Evolutionary conservation across 208 protist species (phyloP), one percentile per base, ranked within the genome.

Genomic region (Acanthamoeba triangularis): DNA sequence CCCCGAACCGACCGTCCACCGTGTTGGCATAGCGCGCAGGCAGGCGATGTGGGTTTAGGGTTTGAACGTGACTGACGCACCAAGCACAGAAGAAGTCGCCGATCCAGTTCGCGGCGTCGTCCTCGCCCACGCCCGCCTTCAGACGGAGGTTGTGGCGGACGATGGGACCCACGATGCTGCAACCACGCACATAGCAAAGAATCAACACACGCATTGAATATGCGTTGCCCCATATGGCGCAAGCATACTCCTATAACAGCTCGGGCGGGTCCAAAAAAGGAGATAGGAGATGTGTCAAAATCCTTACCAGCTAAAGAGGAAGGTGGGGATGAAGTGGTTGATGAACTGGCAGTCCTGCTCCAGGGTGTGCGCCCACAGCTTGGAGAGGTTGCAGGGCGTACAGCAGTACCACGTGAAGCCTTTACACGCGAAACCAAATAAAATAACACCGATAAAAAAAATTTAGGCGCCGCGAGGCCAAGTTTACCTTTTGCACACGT

Each of bases 121-220:
- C 78, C 37, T 4, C 4, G 49, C 78, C 78, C 3, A 87, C 78
- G 7, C 20, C 20, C 28, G 78, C 78, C 7, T 6, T 10, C 3
- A 87, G 78, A 18, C 78, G 78, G 44, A 87, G 47, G 78, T 87
- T 87, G 78, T 87, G 78, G 30, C 78, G 78, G 5, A 87, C 78
- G 47, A 87, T 61, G 33, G 49, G 47, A 1, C 28, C 11, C 78
- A 87, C 78, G 30, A 52, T n/a, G 78, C 78, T 87, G 47, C n/a
- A n/a, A n/a, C n/a, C n/a, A n/a, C n/a, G n/a, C n/a, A n/a, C n/a
- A n/a, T n/a, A n/a, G n/a, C n/a, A n/a, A n/a, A n/a, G n/a, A n/a
- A n/a, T n/a, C n/a, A n/a, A n/a, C n/a, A n/a, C n/a, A n/a, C n/a
- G n/a, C n/a, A n/a, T n/a, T n/a, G n/a, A n/a, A n/a, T n/a, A n/a